These are phyloP conservation scores for Colletotrichum endophyticum DNA, from an alignment of 2,329 filamentous ascomycete genomes.

Conservation along the genomic window DNA sequence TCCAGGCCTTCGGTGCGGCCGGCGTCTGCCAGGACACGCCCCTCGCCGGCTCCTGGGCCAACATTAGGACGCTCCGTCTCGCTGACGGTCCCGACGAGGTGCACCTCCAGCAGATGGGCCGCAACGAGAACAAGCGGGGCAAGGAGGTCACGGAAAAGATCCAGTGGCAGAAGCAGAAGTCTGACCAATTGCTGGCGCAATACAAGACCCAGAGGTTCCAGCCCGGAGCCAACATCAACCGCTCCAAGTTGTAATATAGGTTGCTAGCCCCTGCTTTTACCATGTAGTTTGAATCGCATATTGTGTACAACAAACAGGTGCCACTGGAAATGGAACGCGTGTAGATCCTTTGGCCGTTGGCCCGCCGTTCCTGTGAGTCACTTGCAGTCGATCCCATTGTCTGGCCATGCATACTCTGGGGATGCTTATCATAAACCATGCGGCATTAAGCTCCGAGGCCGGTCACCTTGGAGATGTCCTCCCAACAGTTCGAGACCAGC, in stretches of 20 bases:
- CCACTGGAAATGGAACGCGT: not conserved
- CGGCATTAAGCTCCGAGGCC: not conserved
- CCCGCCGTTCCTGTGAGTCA: conserved; percentile 19
- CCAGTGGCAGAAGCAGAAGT: conserved; percentile 66
- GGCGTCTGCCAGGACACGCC: conserved; percentile 96
- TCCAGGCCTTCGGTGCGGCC: conserved; percentile 90
- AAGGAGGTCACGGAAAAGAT: conserved; percentile 66
- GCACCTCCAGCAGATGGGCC: conserved; percentile 80
- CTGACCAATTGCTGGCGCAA: conserved; percentile 68
- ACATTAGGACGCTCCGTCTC: conserved; percentile 80
- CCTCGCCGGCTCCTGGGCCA: conserved; percentile 81
- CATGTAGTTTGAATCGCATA: not conserved
- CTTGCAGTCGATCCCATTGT: not conserved
- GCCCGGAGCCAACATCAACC: conserved; percentile 57
- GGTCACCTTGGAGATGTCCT: conserved; percentile 18
- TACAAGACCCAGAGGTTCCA: conserved; percentile 53
- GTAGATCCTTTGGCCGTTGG: not conserved
- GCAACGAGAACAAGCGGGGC: conserved; percentile 78
- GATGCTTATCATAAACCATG: not conserved
- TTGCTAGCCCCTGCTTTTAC: not conserved
- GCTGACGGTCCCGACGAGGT: conserved; percentile 98
- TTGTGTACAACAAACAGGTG: not conserved
- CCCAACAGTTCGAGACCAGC: not conserved
- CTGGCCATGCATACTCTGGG: not conserved
- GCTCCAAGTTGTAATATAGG: conserved; percentile 47